Evolutionary conservation across 352 stramenopile species (phyloP), one percentile per base, ranked within the genome.

Genomic region (Phytophthora foliorum): DNA sequence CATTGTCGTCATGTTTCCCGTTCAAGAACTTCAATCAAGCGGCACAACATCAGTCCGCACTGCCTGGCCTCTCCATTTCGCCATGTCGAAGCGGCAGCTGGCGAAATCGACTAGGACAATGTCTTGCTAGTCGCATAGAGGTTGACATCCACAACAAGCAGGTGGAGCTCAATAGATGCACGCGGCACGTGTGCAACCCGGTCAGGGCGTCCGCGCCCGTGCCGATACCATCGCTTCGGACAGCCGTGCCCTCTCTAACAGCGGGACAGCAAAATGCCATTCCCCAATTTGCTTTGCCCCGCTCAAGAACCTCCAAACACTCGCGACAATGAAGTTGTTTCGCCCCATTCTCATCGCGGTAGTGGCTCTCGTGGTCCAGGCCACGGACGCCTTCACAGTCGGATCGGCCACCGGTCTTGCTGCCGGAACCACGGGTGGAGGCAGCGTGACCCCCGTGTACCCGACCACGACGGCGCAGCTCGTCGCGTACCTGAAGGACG

Each of bases 391-490:
- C 21, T 75, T 71, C 51, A 75, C 67, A 11, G 39, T 75, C 27
- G 61, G 61, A 22, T 75, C 74, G 29, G 63, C 59, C 21, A 67
- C 71, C 34, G 72, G 75, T 24, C 38, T 83, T 0, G 75, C 75
- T 9, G 52, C 48, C 7, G 77, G 74, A 14, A 69, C 71, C 2
- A 86, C 78, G 0, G 78, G 78, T 13, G 78, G 78, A 7, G 78
- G 75, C 57, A 70, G 50, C 29, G 67, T 67, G 6, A 58, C 55
- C 4, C 41, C 71, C 0, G 69, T 82, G 7, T 82, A 80, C 58
- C 78, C 78, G 5, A 78, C 56, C 16, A 76, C 61, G 6, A 81
- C 71, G 36, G 51, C 56, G 1, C 45, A 82, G 52, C 75, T 86
- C 55, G 71, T 74, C 38, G 32, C 42, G 21, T 78, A 75, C 24